Conservation (phyloP, 495 filamentous ascomycete species). For the Hyaloscypha finlandica region DNA sequence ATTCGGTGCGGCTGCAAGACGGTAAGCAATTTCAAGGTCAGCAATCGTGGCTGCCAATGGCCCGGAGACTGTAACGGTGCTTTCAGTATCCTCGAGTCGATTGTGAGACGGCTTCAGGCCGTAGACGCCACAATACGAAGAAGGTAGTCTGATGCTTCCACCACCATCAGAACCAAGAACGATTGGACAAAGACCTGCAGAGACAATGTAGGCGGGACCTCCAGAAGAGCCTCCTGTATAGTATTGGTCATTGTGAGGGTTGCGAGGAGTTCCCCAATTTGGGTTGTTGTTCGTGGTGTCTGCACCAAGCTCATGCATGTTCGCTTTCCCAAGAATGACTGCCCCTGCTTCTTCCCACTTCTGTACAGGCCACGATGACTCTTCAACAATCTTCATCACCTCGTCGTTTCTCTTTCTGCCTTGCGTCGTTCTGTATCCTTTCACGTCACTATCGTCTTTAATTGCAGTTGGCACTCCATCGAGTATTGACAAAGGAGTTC, state of each 20-base stretch:
- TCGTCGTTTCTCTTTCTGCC: slow-evolving; percentile 51
- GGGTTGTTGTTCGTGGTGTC: slow-evolving; percentile 87
- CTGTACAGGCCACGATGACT: slow-evolving; percentile 72
- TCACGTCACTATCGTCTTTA: slow-evolving; percentile 81
- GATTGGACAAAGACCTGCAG: slow-evolving; percentile 76
- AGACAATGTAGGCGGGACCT: slow-evolving; percentile 77
- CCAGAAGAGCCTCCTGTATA: slow-evolving; percentile 91
- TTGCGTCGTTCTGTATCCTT: slow-evolving; percentile 66
- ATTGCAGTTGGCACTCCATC: slow-evolving; percentile 87
- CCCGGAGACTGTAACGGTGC: slow-evolving; percentile 67
- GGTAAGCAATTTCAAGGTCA: slow-evolving; percentile 83
- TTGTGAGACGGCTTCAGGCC: slow-evolving; percentile 84
- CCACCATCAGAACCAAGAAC: slow-evolving; percentile 85
- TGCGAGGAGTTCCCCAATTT: slow-evolving; percentile 74
- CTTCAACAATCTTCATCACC: slow-evolving; percentile 43
- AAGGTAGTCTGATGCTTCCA: slow-evolving; percentile 80
- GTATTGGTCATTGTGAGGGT: slow-evolving; percentile 78
- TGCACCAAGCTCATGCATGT: slow-evolving; percentile 89
- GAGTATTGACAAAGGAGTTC: slow-evolving; percentile 62
- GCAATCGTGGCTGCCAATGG: slow-evolving; percentile 76
- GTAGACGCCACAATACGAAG: slow-evolving; percentile 82
- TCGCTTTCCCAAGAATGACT: slow-evolving; percentile 80
- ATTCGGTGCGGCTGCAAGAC: slow-evolving; percentile 72
- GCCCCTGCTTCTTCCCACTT: slow-evolving; percentile 78
- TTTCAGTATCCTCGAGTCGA: slow-evolving; percentile 64